phyloP scores from a whole-genome alignment of 2,329 filamentous ascomycete species.

The Colletotrichum sojae region DNA sequence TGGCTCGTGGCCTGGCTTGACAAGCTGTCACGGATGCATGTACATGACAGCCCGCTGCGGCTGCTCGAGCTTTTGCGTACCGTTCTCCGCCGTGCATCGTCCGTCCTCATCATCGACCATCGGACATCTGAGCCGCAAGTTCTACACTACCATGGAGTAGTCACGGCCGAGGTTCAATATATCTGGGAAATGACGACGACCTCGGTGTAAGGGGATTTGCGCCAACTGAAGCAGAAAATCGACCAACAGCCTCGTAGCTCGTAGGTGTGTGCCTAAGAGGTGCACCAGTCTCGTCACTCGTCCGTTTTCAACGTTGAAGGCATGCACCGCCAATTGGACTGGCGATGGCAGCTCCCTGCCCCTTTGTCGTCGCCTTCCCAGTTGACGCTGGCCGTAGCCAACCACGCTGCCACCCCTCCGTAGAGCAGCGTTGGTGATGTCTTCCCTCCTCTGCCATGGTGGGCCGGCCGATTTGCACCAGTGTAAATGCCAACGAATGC shows the following conservation, averaged over 20 bases:
- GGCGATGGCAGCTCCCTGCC: not conserved
- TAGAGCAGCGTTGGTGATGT: not conserved
- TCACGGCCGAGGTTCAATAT: not conserved
- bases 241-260: not conserved
- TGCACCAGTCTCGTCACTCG: not conserved
- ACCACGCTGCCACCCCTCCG: not conserved
- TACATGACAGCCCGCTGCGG: slow-evolving; percentile 23
- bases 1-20: slow-evolving; percentile 35
- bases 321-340: not conserved
- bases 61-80: slow-evolving; percentile 17
- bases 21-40: slow-evolving; percentile 38
- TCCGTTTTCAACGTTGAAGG: slow-evolving; percentile 9
- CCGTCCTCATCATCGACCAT: not conserved
- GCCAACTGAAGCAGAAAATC: not conserved
- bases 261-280: not conserved
- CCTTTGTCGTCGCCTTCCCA: not conserved
- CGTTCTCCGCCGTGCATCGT: not conserved
- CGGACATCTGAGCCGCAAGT: not conserved
- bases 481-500: too few relatives aligned
- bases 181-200: slow-evolving; percentile 4
- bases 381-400: not conserved
- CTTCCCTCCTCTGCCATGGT: slow-evolving; percentile 1
- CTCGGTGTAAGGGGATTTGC: not conserved
- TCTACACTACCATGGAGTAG: not conserved
- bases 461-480: too few relatives aligned